phyloP scores from a whole-genome alignment of 805 yeast species.

The Kodamaea neixiangensis region DNA sequence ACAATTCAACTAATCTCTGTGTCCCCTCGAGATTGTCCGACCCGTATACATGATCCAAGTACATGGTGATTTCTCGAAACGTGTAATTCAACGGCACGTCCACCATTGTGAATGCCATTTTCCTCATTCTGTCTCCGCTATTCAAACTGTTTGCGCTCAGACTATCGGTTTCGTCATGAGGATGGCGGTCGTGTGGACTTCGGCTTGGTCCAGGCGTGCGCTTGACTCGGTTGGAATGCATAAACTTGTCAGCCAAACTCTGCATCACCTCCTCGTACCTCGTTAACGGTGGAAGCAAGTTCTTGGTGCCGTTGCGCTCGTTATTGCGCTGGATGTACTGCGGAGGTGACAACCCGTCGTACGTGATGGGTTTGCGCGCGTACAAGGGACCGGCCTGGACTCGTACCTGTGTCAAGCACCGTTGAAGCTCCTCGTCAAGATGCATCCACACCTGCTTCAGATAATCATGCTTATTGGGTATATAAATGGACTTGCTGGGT shows the following conservation, averaged over 20 bases:
- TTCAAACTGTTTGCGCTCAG: constrained; percentile 52
- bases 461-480: constrained; percentile 63
- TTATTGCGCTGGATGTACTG: constrained; percentile 39
- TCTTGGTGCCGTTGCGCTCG: constrained; percentile 21
- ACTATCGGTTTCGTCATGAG: constrained; percentile 19
- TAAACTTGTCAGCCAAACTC: constrained; percentile 59
- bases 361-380: constrained; percentile 28
- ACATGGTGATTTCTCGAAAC: constrained; percentile 43
- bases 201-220: background rate
- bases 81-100: constrained; percentile 40
- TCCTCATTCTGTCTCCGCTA: constrained; percentile 44
- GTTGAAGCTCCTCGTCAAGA: constrained; percentile 26
- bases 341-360: constrained; percentile 46
- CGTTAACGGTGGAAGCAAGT: constrained; percentile 29
- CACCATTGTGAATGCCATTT: constrained; percentile 33
- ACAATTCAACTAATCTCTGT: constrained; percentile 42
- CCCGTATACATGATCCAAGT: constrained; percentile 22
- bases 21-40: background rate
- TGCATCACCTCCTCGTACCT: constrained; percentile 58
- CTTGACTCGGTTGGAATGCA: constrained; percentile 15
- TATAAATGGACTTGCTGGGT: constrained; percentile 62
- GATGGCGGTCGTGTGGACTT: background rate
- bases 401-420: constrained; percentile 31
- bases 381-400: constrained; percentile 40
- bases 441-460: constrained; percentile 27